Evolutionary conservation across 306 rosid genomes (phyloP).

Genomic region (Pterocarpus macrocarpus): DNA sequence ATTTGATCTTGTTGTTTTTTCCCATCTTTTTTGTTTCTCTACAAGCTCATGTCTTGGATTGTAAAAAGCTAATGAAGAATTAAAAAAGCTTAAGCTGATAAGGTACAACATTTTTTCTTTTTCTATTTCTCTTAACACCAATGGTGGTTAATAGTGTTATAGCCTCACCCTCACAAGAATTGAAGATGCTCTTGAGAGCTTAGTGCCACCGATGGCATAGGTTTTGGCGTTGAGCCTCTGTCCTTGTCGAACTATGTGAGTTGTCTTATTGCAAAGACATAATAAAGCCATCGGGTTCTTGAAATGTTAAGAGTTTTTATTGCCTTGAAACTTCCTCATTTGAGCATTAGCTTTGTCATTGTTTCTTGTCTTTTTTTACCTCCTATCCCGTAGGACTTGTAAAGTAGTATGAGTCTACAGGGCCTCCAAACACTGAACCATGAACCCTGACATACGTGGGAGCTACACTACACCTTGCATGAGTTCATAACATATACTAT

Average conservation of each 20-base stretch:
- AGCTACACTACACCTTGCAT: conserved; percentile 8
- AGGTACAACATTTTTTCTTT: too few relatives aligned
- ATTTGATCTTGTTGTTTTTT: neutral
- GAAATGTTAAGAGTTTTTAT: neutral
- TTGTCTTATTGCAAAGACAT: conserved; percentile 50
- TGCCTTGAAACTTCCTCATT: conserved; percentile 50
- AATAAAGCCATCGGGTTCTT: conserved; percentile 13
- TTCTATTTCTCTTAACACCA: too few relatives aligned
- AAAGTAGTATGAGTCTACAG: neutral
- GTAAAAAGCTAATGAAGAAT: neutral
- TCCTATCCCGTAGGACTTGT: neutral
- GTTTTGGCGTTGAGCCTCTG: conserved; percentile 33
- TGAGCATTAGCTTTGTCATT: conserved; percentile 35
- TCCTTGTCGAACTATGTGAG: conserved; percentile 30
- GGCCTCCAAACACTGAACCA: neutral
- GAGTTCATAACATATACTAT: neutral
- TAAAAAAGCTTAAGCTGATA: too few relatives aligned
- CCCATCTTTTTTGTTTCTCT: neutral
- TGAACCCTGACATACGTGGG: conserved; percentile 24
- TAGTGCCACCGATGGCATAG: conserved; percentile 38
- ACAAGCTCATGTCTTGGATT: neutral
- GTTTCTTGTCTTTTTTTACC: neutral
- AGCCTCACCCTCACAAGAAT: neutral
- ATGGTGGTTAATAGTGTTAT: neutral
- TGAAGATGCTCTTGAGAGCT: conserved; percentile 25